These are phyloP conservation scores for Discostella stelligera DNA, from an alignment of 352 stramenopile species.

Conservation along the genomic window DNA sequence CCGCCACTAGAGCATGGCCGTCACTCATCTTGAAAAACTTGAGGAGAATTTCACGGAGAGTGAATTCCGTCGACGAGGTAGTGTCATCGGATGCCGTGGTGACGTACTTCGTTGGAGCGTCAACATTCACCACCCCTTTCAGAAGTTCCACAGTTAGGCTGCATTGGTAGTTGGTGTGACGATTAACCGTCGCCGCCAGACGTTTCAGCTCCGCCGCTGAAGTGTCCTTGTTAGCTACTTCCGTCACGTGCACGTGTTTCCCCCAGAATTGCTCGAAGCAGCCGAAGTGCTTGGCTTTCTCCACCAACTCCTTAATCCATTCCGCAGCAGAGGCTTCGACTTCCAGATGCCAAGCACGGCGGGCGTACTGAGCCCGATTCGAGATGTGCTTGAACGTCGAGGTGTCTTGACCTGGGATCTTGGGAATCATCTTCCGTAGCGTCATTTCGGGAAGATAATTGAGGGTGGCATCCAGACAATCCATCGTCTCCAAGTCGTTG, in stretches of 20 bases:
- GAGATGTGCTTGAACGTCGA: no score
- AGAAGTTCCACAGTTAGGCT: neutral
- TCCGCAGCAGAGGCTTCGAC: neutral
- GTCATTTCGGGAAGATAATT: no score
- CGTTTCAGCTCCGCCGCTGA: neutral
- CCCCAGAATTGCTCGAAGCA: neutral
- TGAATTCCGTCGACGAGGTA: neutral
- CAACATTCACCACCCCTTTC: neutral
- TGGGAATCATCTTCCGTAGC: no score
- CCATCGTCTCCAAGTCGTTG: no score
- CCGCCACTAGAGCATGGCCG: slow-evolving; percentile 2
- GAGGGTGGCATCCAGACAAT: no score
- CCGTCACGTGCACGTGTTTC: neutral
- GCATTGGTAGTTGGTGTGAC: neutral
- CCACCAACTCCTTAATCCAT: neutral
- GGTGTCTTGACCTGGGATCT: no score
- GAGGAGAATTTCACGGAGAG: neutral
- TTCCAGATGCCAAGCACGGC: neutral
- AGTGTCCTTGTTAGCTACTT: neutral
- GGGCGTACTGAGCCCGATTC: neutral
- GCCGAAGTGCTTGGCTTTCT: neutral
- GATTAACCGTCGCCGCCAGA: neutral
- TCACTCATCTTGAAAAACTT: neutral
- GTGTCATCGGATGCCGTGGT: no score
- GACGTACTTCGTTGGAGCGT: neutral